Percentiles rank a stretch among this genome's conserved stretches.
Evolutionary conservation across 2,329 filamentous ascomycete genomes (phyloP).

Genomic region (Ilyonectria mors-panacis): DNA sequence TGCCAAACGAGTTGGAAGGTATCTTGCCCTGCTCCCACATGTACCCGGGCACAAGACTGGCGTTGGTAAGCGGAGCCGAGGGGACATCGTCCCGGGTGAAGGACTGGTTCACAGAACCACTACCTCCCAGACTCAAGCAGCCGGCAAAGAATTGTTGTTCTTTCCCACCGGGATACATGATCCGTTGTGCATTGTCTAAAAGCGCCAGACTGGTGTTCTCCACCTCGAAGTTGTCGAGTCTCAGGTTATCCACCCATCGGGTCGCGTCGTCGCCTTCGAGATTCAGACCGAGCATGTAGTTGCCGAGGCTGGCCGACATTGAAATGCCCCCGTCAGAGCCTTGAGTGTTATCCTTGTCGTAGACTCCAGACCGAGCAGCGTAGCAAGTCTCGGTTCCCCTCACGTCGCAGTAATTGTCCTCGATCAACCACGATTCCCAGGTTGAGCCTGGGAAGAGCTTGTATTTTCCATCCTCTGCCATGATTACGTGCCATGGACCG

Average conservation of each 20-base stretch:
- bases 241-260: slow-evolving; percentile 49
- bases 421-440: slow-evolving; percentile 44
- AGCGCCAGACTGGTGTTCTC: slow-evolving; percentile 38
- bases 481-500: slow-evolving; percentile 52
- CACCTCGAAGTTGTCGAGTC: slow-evolving; percentile 30
- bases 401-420: slow-evolving; percentile 6
- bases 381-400: slow-evolving; percentile 39
- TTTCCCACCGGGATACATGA: slow-evolving; percentile 48
- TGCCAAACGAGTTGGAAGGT: slow-evolving; percentile 57
- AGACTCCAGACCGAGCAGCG: slow-evolving; percentile 43
- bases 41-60: slow-evolving; percentile 50
- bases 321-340: slow-evolving; percentile 45
- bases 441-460: slow-evolving; percentile 50
- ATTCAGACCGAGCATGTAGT: slow-evolving; percentile 48
- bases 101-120: slow-evolving; percentile 43
- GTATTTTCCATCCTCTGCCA: slow-evolving; percentile 45
- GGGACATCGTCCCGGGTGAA: slow-evolving; percentile 39
- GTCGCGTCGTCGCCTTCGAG: slow-evolving; percentile 37
- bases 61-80: slow-evolving; percentile 44
- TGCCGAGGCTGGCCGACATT: slow-evolving; percentile 27
- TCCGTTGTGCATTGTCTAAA: slow-evolving; percentile 41
- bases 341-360: slow-evolving; percentile 47
- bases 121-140: slow-evolving; percentile 50
- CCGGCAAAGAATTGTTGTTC: slow-evolving; percentile 52
- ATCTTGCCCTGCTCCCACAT: slow-evolving; percentile 43